phyloP scores from a whole-genome alignment of 345 rosid genomes.

The Dipteronia dyeriana region DNA sequence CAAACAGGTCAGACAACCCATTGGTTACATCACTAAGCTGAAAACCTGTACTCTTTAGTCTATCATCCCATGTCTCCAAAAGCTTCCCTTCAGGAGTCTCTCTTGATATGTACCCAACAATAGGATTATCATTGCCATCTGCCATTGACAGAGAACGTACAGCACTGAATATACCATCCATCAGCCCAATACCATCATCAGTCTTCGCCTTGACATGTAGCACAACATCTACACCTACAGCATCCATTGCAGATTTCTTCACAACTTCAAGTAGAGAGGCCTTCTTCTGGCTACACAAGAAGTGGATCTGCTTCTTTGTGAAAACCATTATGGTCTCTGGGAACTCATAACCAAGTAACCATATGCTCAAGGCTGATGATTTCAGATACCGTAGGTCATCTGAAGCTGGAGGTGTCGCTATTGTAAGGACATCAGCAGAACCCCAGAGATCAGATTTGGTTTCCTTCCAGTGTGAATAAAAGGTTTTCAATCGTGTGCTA shows the following conservation, averaged over 20 bases:
- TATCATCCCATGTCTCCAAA: slow-evolving; percentile 49
- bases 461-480: slow-evolving; percentile 49
- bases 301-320: slow-evolving; percentile 47
- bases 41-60: slow-evolving; percentile 30
- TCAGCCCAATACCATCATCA: slow-evolving; percentile 42
- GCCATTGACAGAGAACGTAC: slow-evolving; percentile 30
- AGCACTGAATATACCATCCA: slow-evolving; percentile 45
- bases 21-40: slow-evolving; percentile 39
- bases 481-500: slow-evolving; percentile 31
- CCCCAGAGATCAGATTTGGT: slow-evolving; percentile 36
- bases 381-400: slow-evolving; percentile 50
- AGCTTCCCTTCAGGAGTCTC: slow-evolving; percentile 55
- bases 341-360: slow-evolving; percentile 55
- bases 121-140: slow-evolving; percentile 23
- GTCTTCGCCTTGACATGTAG: slow-evolving; percentile 44
- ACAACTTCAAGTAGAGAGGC: slow-evolving; percentile 47
- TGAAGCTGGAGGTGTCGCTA: slow-evolving; percentile 48
- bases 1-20: slow-evolving; percentile 53
- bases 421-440: slow-evolving; percentile 31
- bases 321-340: slow-evolving; percentile 60
- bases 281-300: slow-evolving; percentile 49
- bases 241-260: slow-evolving; percentile 39
- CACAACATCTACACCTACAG: slow-evolving; percentile 42
- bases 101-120: slow-evolving; percentile 43
- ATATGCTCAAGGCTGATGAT: slow-evolving; percentile 50